Evolutionary conservation across 306 rosid species (phyloP).

Genomic region (Fagus crenata): DNA sequence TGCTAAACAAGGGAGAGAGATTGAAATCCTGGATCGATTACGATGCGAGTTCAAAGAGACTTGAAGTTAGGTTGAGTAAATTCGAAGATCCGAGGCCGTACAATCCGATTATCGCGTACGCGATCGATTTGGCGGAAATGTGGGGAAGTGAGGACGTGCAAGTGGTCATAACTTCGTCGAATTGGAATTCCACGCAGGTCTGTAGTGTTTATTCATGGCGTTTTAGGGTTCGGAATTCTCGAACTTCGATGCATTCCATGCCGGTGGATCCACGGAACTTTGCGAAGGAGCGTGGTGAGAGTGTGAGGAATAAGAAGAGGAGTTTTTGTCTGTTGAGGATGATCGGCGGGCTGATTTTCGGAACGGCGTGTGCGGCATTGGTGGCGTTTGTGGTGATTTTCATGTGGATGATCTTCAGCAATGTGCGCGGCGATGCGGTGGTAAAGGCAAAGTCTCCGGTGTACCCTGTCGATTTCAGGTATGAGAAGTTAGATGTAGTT

Average conservation of each 20-base stretch:
- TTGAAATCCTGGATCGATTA: conserved; percentile 51
- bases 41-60: conserved; percentile 42
- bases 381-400: conserved; percentile 42
- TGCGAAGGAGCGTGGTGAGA: conserved; percentile 16
- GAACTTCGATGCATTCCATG: conserved; percentile 40
- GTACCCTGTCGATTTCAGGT: conserved; percentile 33
- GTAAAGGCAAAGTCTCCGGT: conserved; percentile 10
- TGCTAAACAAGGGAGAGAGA: conserved; percentile 27
- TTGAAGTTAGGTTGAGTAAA: conserved; percentile 40
- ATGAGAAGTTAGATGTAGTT: conserved; percentile 41
- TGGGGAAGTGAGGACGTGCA: conserved; percentile 33
- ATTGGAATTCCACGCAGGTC: conserved; percentile 25
- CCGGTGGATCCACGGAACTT: conserved; percentile 39
- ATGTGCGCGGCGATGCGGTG: conserved; percentile 3
- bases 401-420: conserved; percentile 36
- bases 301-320: not conserved
- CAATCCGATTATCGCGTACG: conserved; percentile 27
- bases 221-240: conserved; percentile 27
- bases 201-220: conserved; percentile 43
- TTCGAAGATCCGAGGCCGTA: conserved; percentile 39
- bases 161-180: conserved; percentile 44
- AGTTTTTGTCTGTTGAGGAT: conserved; percentile 16
- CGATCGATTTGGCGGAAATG: conserved; percentile 37
- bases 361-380: conserved; percentile 41
- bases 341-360: conserved; percentile 40